Base-by-base conservation (phyloP, 495 filamentous ascomycete species). In the Xylaria curta region DNA sequence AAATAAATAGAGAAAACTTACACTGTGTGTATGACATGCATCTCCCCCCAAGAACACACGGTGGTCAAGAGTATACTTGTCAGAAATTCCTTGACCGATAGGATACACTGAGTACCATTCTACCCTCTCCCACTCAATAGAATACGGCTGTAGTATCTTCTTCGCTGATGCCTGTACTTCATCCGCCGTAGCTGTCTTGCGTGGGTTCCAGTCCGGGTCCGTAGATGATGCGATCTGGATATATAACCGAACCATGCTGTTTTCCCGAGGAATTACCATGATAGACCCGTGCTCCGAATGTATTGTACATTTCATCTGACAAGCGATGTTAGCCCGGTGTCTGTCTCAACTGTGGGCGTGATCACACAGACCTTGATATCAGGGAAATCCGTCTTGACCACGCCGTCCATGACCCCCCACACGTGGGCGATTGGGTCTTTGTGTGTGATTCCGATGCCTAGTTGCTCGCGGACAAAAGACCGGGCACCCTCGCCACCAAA, bases 271-370 rank as follows among this genome's bases (percentile, higher is more conserved):
- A 69, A 94, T 93, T 66, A 92, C 91, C 81, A 94, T 88, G 70
- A 93, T 90, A 17, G 92, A 92, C 26, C 92, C 92, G 51, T 87
- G 79, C 76, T 87, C 83, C 21, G 90, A 90, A 69, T 91, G 88
- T 67, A 94, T 89, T 1, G 91, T 97, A 81, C 94, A 97, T 88
- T 97, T 97, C 86, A 94, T 95, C 94, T 94, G n/a, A 17, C 15
- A 72, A 51, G 1, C 3, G 1, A 24, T 38, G 58, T 82, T 44
- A 81, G 76, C 62, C 28, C 19, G 21, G 68, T 26, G 17, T 19
- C 10, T 79, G 81, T 4, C 13, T 10, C 3, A 38, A 28, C 21
- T 1, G 72, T 40, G 15, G 10, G 1, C 28, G 10, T 9, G 53
- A 2, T 0, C 15, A 59, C 12, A 69, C 81, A 15, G 60, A 85